A percentile compares a stretch with the other conserved stretches of the same genome.
Conservation (phyloP, 768 basidiomycete species). For the Collybiopsis confluens region DNA sequence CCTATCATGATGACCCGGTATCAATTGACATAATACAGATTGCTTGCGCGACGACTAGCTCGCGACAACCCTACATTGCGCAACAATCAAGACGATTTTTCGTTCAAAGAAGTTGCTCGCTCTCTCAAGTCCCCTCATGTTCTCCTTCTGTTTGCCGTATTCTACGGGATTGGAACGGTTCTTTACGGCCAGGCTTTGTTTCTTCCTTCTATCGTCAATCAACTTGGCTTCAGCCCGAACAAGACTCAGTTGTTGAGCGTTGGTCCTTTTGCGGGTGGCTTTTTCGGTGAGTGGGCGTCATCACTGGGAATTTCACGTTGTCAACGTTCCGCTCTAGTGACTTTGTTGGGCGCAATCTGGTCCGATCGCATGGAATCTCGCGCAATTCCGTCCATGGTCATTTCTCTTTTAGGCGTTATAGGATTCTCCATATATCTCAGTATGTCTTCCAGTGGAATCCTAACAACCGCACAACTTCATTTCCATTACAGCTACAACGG, state of each 20-base stretch:
- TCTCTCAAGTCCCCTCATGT: slow-evolving; percentile 1
- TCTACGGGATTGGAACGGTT: slow-evolving; percentile 1
- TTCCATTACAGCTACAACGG: too few species aligned
- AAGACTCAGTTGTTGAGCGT: slow-evolving; percentile 41
- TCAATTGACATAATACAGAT: too few species aligned
- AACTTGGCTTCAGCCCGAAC: slow-evolving; percentile 36
- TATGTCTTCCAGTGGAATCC: too few species aligned
- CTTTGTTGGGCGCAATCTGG: too few species aligned
- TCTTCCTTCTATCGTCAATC: slow-evolving; percentile 49
- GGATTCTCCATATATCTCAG: slow-evolving; percentile 32
- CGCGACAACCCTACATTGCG: too few species aligned
- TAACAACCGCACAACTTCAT: too few species aligned
- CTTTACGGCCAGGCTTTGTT: slow-evolving; percentile 29
- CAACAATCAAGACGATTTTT: too few species aligned
- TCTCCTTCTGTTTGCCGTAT: slow-evolving; percentile 3
- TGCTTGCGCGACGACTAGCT: too few species aligned
- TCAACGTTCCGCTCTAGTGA: slow-evolving; percentile 19
- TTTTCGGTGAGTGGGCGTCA: slow-evolving; percentile 22
- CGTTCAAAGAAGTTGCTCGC: too few species aligned
- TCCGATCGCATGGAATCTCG: too few species aligned
- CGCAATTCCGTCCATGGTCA: slow-evolving; percentile 4
- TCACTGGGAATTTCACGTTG: slow-evolving; percentile 23
- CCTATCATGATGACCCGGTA: slow-evolving; percentile 10
- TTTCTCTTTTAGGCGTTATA: slow-evolving; percentile 20
- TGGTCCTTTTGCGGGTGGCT: slow-evolving; percentile 25